These are phyloP conservation scores for Pachysandra terminalis DNA, from an alignment of 164 flowering plant species.

Conservation along the genomic window DNA sequence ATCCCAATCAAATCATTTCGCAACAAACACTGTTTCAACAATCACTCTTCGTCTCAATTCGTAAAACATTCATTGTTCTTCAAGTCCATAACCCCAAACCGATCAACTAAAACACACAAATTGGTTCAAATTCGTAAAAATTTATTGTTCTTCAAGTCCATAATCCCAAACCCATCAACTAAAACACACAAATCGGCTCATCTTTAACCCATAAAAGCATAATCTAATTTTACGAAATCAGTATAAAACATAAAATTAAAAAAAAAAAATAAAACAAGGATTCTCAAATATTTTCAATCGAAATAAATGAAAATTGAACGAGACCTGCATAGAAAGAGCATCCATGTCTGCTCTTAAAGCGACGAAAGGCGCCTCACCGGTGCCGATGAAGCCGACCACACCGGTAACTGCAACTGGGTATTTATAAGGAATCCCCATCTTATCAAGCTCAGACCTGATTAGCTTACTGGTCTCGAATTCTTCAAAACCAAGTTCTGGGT, in stretches of 20 bases:
- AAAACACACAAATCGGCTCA: too few species aligned
- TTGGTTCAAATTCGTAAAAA: not conserved
- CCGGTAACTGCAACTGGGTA: slow-evolving; percentile 80
- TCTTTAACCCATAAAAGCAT: not conserved
- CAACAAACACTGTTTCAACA: not conserved
- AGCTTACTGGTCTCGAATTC: slow-evolving; percentile 83
- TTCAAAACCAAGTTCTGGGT: slow-evolving; percentile 79
- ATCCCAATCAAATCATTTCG: not conserved
- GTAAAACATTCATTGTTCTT: not conserved
- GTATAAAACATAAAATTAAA: not conserved
- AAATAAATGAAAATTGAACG: not conserved
- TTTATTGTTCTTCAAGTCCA: not conserved
- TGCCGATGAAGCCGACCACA: slow-evolving; percentile 67
- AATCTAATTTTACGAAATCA: not conserved
- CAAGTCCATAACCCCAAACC: not conserved
- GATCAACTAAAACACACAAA: not conserved
- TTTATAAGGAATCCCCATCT: slow-evolving; percentile 63
- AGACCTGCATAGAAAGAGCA: slow-evolving; percentile 84
- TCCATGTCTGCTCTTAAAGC: slow-evolving; percentile 92
- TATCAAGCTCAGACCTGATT: slow-evolving; percentile 64
- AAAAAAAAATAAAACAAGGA: too few species aligned
- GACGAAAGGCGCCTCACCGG: slow-evolving; percentile 74
- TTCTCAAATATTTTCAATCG: too few species aligned
- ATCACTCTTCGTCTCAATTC: not conserved
- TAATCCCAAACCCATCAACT: too few species aligned